Base-by-base conservation (phyloP, 164 flowering plant genomes). In the grape (Vitis vinifera) region DNA sequence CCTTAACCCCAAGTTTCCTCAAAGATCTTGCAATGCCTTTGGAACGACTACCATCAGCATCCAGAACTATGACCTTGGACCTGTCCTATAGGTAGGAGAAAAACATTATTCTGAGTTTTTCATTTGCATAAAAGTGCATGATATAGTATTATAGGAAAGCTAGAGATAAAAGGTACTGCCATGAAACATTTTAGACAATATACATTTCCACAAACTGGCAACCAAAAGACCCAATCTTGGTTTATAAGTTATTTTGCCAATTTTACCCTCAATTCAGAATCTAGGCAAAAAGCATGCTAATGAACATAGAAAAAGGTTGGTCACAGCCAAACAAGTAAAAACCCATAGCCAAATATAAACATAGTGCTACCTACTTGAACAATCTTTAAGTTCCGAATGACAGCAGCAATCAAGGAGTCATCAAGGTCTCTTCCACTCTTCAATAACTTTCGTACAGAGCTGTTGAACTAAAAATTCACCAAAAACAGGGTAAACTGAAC, bases 11-110 rank as follows among this genome's bases (percentile, higher is more conserved):
- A 73, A 95, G 85, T 76, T 88, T 95, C 75, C 88, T 88, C 86
- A 95, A 73, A 48, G 94, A 85, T 80, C 99, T 90, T 51, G 98
- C 98, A 77, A 95, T 85, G 71, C 89, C 87, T 78, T 93, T 95
- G 49, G 99, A 91, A 51, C 81, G 86, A 74, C 84, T 71, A 72
- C 99, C 99, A 79, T 91, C 90, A 74, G 81, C 91, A 89, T 95
- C 99, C 94, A 95, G 75, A 74, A 95, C 74, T 68, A 95, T 79
- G 62, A 95, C 91, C 86, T 84, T 85, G 77, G 97, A 89, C 78
- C 93, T 87, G 87, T 86, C 96, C 99, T 95, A 83, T 79, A 88
- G 69, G 65, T 60, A 51, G 75, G 51, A 76, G 59, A 77, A 78
- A 71, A 71, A 65, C 12, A 75, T 68, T 55, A 68, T 37, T 62